These are phyloP conservation scores for Epicoccum nigrum DNA, from an alignment of 2,329 filamentous ascomycete species.

Conservation along the genomic window DNA sequence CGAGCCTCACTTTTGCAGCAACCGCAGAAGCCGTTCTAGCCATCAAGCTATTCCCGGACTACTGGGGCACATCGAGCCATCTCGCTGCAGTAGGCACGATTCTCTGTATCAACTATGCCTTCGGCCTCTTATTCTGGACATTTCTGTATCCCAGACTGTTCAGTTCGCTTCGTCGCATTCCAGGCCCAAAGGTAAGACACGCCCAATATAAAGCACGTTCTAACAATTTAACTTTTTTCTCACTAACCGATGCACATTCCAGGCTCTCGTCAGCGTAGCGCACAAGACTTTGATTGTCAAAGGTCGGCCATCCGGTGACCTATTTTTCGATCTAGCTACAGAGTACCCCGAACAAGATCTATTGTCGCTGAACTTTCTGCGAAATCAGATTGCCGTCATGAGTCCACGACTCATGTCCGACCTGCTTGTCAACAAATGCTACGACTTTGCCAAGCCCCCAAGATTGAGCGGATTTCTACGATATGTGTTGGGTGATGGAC, in stretches of 20 bases:
- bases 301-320: not conserved
- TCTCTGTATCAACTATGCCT: not conserved
- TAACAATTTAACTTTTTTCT: too few relatives aligned
- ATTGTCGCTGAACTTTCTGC: not conserved
- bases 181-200: not conserved
- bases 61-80: not conserved
- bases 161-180: not conserved
- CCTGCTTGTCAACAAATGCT: not conserved
- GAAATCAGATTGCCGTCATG: not conserved
- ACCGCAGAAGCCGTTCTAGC: not conserved
- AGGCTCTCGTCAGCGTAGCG: not conserved
- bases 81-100: not conserved
- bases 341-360: not conserved
- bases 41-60: not conserved
- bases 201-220: too few relatives aligned
- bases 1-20: not conserved
- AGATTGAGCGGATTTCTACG: not conserved
- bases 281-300: not conserved
- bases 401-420: not conserved
- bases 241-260: too few relatives aligned
- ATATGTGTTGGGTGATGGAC: not conserved
- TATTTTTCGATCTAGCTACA: not conserved
- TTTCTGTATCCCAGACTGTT: not conserved
- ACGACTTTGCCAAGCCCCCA: not conserved
- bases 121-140: not conserved